Conservation (phyloP, 805 yeast genomes). For the Groenewaldozyma salmanticensis region DNA sequence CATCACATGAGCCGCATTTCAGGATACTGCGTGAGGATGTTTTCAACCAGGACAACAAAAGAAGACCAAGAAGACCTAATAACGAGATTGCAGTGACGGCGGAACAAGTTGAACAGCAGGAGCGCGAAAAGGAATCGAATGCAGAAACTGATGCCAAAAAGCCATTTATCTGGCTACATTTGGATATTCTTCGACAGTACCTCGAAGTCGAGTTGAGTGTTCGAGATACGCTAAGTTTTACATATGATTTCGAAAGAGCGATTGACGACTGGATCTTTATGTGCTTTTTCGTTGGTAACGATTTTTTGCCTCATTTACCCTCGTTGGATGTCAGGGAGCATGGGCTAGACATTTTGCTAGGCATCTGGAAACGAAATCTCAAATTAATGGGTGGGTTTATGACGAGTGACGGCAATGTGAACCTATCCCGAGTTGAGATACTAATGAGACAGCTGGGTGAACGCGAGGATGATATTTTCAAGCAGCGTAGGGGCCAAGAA, state of each 20-base stretch:
- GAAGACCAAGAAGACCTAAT: constrained; percentile 15
- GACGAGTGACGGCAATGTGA: constrained; percentile 82
- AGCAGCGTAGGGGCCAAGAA: constrained; percentile 59
- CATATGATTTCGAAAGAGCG: constrained; percentile 86
- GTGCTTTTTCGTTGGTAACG: constrained; percentile 98
- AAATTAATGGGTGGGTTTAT: constrained; percentile 64
- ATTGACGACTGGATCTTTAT: constrained; percentile 98
- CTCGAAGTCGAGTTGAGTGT: constrained; percentile 69
- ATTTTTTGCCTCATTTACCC: constrained; percentile 94
- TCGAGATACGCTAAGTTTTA: constrained; percentile 58
- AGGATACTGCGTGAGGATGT: constrained; percentile 92
- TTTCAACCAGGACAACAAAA: constrained; percentile 59
- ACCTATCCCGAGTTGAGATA: constrained; percentile 65
- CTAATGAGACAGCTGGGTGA: constrained; percentile 54
- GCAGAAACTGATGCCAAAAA: constrained; percentile 33
- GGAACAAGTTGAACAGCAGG: constrained; percentile 35
- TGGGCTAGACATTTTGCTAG: constrained; percentile 73
- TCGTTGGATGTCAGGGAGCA: constrained; percentile 90
- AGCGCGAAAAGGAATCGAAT: constrained; percentile 24
- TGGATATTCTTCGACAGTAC: constrained; percentile 80
- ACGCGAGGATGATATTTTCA: constrained; percentile 73
- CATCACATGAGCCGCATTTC: constrained; percentile 97
- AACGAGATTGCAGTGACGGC: constrained; percentile 47
- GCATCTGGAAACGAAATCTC: constrained; percentile 70
- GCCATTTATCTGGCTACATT: constrained; percentile 91